Base-by-base conservation (phyloP, 148 eudicot genomes). In the Dysphania ambrosioides region DNA sequence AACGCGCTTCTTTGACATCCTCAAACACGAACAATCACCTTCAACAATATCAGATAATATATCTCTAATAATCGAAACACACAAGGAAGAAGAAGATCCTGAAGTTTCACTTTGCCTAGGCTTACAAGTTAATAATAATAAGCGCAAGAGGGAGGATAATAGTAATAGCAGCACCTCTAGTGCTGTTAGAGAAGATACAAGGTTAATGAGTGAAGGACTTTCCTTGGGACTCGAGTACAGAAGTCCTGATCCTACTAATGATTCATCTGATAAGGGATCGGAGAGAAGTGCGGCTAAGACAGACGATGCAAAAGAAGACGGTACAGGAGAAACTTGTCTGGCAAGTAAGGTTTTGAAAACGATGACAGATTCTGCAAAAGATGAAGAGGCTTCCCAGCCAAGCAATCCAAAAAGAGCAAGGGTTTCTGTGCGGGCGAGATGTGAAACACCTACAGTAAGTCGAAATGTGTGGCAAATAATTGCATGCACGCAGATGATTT, bases 371-470 rank as follows among this genome's bases (percentile, higher is more conserved):
- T 49, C 23, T 72, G 72, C 19, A 40, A 83, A 79, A 53, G 85
- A 78, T 1, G 92, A 85, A 12, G 90, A 86, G 41, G 23, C 79
- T 67, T 70, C 82, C 32, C 82, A 83, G 69, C 78, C 76, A 61
- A 63, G 74, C 16, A 80, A 44, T 44, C 80, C 84, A 23, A 91
- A 89, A 80, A 81, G 92, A 76, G 93, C 93, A 56, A 83, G 97
- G 81, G 97, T 91, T 72, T 91, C 92, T 68, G 97, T 91, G 13
- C 78, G 97, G 82, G 89, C 92, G 53, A 89, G 89, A 86, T 91
- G 97, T 61, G 93, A 86, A 60, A 80, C 88, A 13, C 90, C 91
- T 27, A 91, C 93, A 0, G 97, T 91, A 31, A 87, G 91, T 85
- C n/a, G 35, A 76, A 26, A 62, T 29, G 9, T 58, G 19, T 60